Percentiles rank a stretch among this genome's conserved stretches.
These are phyloP conservation scores for Barnettozyma salicaria DNA, from an alignment of 805 yeast genomes.

Conservation along the genomic window DNA sequence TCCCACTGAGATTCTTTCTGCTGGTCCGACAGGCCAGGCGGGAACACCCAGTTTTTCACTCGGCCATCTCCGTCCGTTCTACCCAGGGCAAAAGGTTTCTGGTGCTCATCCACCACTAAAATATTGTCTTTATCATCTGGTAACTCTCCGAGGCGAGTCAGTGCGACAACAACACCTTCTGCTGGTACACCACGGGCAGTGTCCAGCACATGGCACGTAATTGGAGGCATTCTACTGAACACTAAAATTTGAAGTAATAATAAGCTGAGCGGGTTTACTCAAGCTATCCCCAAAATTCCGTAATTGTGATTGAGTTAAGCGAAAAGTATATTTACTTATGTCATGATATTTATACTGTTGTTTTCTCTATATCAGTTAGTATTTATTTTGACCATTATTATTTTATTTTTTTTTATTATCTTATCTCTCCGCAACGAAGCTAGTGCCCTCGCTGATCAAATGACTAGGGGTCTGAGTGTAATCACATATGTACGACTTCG, in stretches of 20 bases:
- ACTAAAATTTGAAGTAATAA: too few species aligned
- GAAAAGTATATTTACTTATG: too few species aligned
- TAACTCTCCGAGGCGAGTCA: conserved; percentile 32
- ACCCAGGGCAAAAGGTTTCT: conserved; percentile 55
- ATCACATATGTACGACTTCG: conserved; percentile 16
- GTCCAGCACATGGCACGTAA: conserved; percentile 87
- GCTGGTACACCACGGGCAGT: conserved; percentile 86
- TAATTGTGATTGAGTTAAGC: not conserved
- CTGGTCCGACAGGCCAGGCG: conserved; percentile 29
- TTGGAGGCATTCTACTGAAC: conserved; percentile 38
- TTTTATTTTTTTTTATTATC: not conserved
- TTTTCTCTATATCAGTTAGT: too few species aligned
- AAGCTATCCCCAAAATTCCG: not conserved
- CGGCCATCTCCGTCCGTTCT: conserved; percentile 80
- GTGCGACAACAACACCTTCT: conserved; percentile 58
- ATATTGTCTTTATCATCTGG: conserved; percentile 21
- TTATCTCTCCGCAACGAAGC: not conserved
- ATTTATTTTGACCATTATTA: not conserved
- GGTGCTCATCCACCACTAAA: conserved; percentile 26
- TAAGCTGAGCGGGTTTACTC: not conserved
- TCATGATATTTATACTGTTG: too few species aligned
- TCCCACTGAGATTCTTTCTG: conserved; percentile 41
- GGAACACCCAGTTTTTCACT: conserved; percentile 56
- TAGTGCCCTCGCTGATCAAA: not conserved
- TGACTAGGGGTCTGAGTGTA: conserved; percentile 1